Evolutionary conservation across 2,329 filamentous ascomycete species (phyloP), one percentile per base, ranked within the genome.

Genomic region (Chaetomium olivaceum): DNA sequence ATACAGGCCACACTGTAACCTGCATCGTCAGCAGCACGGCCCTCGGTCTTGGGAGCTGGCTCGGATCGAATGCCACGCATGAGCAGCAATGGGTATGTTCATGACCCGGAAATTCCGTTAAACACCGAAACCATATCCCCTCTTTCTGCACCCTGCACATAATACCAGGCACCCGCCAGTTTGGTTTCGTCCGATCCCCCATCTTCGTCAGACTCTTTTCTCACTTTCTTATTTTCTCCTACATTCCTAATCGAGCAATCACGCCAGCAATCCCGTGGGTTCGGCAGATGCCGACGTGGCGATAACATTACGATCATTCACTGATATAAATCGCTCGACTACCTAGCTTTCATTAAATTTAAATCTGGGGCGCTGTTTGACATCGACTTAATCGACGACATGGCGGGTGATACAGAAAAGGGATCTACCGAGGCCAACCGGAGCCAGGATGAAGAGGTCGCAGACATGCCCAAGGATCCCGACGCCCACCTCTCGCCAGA

Each of bases 401-500:
- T 70, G 68, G 63, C 39, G 19, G 65, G 64, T 56, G 71, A 71
- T 46, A 62, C 66, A 59, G 69, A 71, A 21, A 68, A 65, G 55
- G 58, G 19, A 19, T 69, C 66, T 6, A 67, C 46, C 65, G 70
- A 70, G 33, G 69, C 56, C 5, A 64, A 68, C 14, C 61, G 61
- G 63, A 72, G 67, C 50, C 70, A 72, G 11, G 67, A 69, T 25
- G 68, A 67, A 23, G 58, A 63, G 27, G 25, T 58, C n/a, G 46
- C 58, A 14, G 71, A 72, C 57, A 54, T 77, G 14, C 74, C 73
- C 0, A 59, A 69, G 0, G 76, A 78, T 51, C 76, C 76, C 0
- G 76, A 78, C 51, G 73, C 72, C 3, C 71, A 75, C 33, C 71
- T 76, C 25, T 73, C 68, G n/a, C 69, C 70, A 1, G 72, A 65